phyloP scores from a whole-genome alignment of 2,329 filamentous ascomycete species.

The Fusarium tanahbumbuense region DNA sequence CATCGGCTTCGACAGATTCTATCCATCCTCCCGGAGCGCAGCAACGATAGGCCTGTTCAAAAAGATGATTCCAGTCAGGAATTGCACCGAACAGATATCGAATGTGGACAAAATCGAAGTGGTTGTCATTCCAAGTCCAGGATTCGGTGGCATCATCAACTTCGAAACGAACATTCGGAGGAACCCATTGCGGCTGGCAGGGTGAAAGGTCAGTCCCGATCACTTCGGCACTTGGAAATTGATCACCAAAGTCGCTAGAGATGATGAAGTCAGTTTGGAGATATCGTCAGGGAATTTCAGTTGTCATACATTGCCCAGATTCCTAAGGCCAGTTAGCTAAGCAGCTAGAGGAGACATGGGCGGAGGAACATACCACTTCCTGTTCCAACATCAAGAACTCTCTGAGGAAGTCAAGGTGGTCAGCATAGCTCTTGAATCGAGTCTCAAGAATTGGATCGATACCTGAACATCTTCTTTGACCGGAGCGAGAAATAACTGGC shows the following conservation, averaged over 20 bases:
- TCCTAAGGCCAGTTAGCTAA: not conserved
- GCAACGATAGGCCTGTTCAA: constrained; percentile 36
- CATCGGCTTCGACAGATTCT: constrained; percentile 33
- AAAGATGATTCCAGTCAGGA: constrained; percentile 29
- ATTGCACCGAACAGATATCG: constrained; percentile 40
- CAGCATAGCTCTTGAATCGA: rapidly evolving
- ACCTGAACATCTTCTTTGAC: constrained; percentile 2
- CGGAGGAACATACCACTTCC: constrained; percentile 8
- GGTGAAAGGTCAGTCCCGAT: constrained; percentile 39
- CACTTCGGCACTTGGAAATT: constrained; percentile 26
- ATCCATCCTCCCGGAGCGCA: constrained; percentile 38
- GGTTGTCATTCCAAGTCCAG: constrained; percentile 30
- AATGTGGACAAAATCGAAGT: constrained; percentile 36
- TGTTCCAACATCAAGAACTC: constrained; percentile 25
- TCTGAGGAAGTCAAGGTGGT: not conserved
- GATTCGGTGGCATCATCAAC: constrained; percentile 33
- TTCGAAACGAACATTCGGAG: constrained; percentile 38
- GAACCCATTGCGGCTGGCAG: constrained; percentile 37
- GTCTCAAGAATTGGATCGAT: rapidly evolving
- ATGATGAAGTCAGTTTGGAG: rapidly evolving
- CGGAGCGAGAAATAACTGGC: constrained; percentile 11
- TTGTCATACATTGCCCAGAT: constrained; percentile 23
- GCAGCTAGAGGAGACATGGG: rapidly evolving
- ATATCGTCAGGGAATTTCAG: rapidly evolving
- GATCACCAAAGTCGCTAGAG: constrained; percentile 38